phyloP scores from a whole-genome alignment of 768 basidiomycete species.

The Lentinula aciculospora region DNA sequence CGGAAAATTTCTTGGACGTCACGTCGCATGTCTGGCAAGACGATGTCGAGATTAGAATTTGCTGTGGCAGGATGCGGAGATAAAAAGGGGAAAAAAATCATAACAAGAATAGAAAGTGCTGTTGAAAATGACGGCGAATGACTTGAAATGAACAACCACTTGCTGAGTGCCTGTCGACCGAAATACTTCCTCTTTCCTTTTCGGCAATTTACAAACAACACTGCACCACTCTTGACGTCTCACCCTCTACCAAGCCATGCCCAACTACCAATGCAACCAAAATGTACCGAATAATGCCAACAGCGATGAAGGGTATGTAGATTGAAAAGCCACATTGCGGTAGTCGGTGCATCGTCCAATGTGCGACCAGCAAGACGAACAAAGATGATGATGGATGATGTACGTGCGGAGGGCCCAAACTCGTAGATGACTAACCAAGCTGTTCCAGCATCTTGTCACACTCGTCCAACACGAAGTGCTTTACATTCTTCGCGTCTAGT shows the following conservation, averaged over 20 bases:
- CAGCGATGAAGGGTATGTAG: slow-evolving; percentile 24
- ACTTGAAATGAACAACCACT: slow-evolving; percentile 27
- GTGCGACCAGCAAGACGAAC: slow-evolving; percentile 28
- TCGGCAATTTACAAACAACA: slow-evolving; percentile 18
- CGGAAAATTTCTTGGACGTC: slow-evolving; percentile 99
- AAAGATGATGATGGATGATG: slow-evolving; percentile 46
- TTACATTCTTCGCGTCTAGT: slow-evolving; percentile 91
- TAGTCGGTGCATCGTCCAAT: slow-evolving; percentile 18
- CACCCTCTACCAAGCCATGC: slow-evolving; percentile 31
- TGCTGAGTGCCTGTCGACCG: slow-evolving; percentile 11
- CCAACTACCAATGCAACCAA: slow-evolving; percentile 29
- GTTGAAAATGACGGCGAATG: slow-evolving; percentile 16
- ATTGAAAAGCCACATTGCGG: slow-evolving; percentile 31
- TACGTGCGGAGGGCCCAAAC: slow-evolving; percentile 57
- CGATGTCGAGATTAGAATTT: slow-evolving; percentile 63
- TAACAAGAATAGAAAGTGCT: slow-evolving; percentile 10
- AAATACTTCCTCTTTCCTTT: slow-evolving; percentile 7
- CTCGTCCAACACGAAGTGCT: slow-evolving; percentile 99
- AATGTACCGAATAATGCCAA: slow-evolving; percentile 32
- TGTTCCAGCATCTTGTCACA: slow-evolving; percentile 99
- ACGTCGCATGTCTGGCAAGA: slow-evolving; percentile 97
- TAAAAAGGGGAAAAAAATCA: slow-evolving; percentile 13
- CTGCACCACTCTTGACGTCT: slow-evolving; percentile 2
- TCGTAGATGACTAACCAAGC: slow-evolving; percentile 98
- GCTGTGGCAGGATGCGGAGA: slow-evolving; percentile 41